Conservation (phyloP, 345 rosid species). For the Eutrema japonicum region DNA sequence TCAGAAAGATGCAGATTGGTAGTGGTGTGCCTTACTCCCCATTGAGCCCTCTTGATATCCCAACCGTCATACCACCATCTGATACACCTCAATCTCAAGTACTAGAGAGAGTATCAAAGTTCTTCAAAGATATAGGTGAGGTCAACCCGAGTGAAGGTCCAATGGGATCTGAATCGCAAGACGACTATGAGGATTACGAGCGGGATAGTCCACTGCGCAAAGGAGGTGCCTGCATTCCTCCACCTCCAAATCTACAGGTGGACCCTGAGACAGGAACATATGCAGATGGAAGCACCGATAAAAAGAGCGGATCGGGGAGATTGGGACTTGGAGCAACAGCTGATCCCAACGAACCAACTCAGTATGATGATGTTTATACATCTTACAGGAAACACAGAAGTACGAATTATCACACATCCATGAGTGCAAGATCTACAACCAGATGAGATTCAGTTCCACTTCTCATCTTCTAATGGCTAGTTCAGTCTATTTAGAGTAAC, state of each 20-base stretch:
- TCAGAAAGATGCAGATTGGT: conserved; percentile 95
- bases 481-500: conserved; percentile 29
- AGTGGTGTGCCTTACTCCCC: conserved; percentile 99
- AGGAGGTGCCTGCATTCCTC: conserved; percentile 95
- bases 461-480: conserved; percentile 19
- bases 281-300: conserved; percentile 80
- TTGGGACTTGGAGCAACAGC: conserved; percentile 86
- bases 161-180: conserved; percentile 59
- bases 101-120: conserved; percentile 88
- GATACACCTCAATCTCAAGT: conserved; percentile 70
- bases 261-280: conserved; percentile 90
- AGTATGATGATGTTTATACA: conserved; percentile 91
- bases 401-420: conserved; percentile 82
- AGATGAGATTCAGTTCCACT: conserved; percentile 47
- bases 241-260: conserved; percentile 83
- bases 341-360: conserved; percentile 86
- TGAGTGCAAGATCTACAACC: conserved; percentile 85
- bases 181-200: conserved; percentile 72
- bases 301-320: conserved; percentile 75
- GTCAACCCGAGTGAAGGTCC: conserved; percentile 84
- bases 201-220: conserved; percentile 67
- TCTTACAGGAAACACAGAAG: conserved; percentile 95
- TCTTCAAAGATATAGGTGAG: conserved; percentile 93
- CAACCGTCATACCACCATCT: conserved; percentile 88
- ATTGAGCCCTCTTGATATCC: conserved; percentile 93